Conservation (phyloP, 306 rosid species). For the Dicorynia guianensis region DNA sequence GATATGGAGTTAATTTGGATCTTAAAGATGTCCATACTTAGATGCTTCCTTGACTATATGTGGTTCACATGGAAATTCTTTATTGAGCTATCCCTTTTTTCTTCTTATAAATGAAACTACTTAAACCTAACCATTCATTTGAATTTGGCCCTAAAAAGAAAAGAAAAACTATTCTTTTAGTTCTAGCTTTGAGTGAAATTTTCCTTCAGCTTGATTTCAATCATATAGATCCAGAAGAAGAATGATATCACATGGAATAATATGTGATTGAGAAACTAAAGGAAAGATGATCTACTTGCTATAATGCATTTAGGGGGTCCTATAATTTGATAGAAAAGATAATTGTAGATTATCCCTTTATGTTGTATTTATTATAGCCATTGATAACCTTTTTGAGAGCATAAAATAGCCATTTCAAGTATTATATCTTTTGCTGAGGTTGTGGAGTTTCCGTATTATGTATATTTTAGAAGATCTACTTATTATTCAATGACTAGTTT, state of each 20-base stretch:
- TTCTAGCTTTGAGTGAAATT: not conserved
- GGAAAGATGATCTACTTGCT: too few relatives aligned
- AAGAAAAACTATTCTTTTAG: not conserved
- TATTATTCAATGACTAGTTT: not conserved
- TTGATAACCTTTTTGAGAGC: conserved; percentile 2
- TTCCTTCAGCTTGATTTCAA: not conserved
- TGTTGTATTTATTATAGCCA: conserved; percentile 23
- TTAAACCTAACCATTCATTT: conserved; percentile 30
- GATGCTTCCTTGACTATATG: conserved; percentile 13
- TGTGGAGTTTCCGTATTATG: not conserved
- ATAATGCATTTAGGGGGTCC: too few relatives aligned
- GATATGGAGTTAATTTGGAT: not conserved
- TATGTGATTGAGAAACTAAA: too few relatives aligned
- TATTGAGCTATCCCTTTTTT: conserved; percentile 24
- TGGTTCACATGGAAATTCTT: not conserved
- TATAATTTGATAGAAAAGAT: conserved; percentile 11
- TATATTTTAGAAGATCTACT: conserved; percentile 13
- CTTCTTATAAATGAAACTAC: not conserved
- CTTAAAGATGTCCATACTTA: conserved; percentile 15
- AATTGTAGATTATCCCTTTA: conserved; percentile 13
- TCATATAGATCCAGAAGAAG: not conserved
- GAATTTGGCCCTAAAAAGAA: conserved; percentile 14
- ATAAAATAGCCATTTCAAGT: not conserved
- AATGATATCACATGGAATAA: too few relatives aligned
- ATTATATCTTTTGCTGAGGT: conserved; percentile 1